Evolutionary conservation across 116 monocot species (phyloP).

Genomic region (Thalassia testudinum): DNA sequence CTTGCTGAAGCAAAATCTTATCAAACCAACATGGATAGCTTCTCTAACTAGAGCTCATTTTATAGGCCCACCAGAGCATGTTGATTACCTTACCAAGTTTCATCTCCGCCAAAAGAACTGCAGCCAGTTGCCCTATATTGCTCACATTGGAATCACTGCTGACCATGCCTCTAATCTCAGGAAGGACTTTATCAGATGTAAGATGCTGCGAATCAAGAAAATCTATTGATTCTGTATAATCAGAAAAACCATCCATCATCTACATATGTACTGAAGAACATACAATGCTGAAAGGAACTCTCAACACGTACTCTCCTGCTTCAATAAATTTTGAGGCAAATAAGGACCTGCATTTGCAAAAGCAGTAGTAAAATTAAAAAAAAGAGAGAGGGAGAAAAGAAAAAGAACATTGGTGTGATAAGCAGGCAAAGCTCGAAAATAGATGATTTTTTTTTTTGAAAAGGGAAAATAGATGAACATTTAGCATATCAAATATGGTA

Average conservation of each 20-base stretch:
- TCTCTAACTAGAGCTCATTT: too few relatives aligned
- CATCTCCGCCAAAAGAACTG: constrained; percentile 57
- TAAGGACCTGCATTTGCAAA: constrained; percentile 35
- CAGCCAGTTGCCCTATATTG: constrained; percentile 35
- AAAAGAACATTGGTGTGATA: background rate
- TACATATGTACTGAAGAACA: constrained; percentile 5
- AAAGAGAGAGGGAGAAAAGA: background rate
- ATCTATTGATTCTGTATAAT: too few relatives aligned
- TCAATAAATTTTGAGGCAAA: constrained; percentile 46
- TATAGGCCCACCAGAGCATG: too few relatives aligned
- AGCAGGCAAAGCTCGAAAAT: too few relatives aligned
- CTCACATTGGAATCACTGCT: constrained; percentile 15
- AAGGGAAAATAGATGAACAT: too few relatives aligned
- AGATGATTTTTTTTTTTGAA: too few relatives aligned
- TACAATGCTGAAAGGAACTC: constrained; percentile 72
- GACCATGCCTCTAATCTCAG: constrained; percentile 29
- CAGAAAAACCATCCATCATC: too few relatives aligned
- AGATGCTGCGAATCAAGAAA: constrained; percentile 43
- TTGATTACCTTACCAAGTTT: constrained; percentile 36
- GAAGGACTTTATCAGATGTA: constrained; percentile 24
- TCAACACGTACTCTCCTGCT: constrained; percentile 63
- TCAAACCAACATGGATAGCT: too few relatives aligned
- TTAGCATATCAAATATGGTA: too few relatives aligned
- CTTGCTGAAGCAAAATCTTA: too few relatives aligned
- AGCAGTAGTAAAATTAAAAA: background rate